A percentile compares a stretch with the other conserved stretches of the same genome.
phyloP scores from a whole-genome alignment of 2,329 filamentous ascomycete genomes.

The Talaromyces albobiverticillius region DNA sequence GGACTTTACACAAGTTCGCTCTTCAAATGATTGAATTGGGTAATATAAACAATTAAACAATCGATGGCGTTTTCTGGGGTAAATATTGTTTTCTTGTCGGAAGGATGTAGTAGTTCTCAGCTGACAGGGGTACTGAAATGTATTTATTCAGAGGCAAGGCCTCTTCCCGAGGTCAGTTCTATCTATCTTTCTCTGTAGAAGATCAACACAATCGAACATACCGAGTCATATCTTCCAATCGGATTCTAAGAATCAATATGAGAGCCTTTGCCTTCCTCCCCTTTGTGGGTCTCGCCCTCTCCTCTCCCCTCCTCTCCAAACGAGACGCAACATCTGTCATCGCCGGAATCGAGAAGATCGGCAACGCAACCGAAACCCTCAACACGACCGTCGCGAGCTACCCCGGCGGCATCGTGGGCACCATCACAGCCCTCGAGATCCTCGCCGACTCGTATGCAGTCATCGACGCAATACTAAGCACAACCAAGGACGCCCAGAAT shows the following conservation, averaged over 20 bases:
- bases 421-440: slow-evolving; percentile 6
- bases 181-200: too few relatives aligned
- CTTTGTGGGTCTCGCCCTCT: background rate
- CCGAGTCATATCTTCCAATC: too few relatives aligned
- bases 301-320: slow-evolving; percentile 5
- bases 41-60: too few relatives aligned
- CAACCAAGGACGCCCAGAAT: slow-evolving; percentile 7
- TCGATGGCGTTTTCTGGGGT: background rate
- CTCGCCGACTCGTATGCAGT: slow-evolving; percentile 5
- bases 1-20: too few relatives aligned
- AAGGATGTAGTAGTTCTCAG: background rate
- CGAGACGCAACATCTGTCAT: slow-evolving; percentile 9
- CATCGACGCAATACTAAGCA: slow-evolving; percentile 3
- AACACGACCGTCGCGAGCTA: slow-evolving; percentile 3
- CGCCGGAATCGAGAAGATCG: slow-evolving; percentile 3
- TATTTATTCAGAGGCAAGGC: slow-evolving; percentile 1
- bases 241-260: too few relatives aligned
- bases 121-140: background rate
- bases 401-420: slow-evolving; percentile 4
- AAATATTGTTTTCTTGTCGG: background rate
- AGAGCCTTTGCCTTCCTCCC: background rate
- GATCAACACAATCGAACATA: too few relatives aligned
- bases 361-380: slow-evolving; percentile 1
- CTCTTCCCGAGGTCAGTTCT: too few relatives aligned
- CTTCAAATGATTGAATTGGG: background rate